Base-by-base conservation (phyloP, 164 flowering plant genomes). In the Taxillus chinensis region DNA sequence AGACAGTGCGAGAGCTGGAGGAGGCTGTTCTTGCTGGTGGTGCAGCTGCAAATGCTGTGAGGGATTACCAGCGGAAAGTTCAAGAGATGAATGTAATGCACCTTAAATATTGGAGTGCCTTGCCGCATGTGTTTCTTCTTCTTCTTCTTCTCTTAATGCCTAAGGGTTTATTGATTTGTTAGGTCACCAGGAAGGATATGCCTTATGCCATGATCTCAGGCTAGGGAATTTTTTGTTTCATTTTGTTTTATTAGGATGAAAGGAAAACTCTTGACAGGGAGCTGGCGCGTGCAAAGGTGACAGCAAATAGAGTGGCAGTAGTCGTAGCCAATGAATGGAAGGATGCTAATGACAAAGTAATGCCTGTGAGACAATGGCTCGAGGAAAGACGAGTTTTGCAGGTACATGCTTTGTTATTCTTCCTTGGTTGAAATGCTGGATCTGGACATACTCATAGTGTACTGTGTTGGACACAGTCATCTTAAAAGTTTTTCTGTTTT, bases 251-350 rank as follows among this genome's bases (percentile, higher is more conserved):
- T 27, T 71, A 87, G 95, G 91, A 84, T 59, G 96, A 89, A 62
- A 84, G 64, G 74, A 86, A 76, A 73, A 73, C 69, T 56, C 72
- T 89, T 48, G 96, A 86, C 64, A 73, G 96, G 38, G 96, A 89
- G 65, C 81, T 89, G 41, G 89, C 90, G 68, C 92, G 92, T 51
- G 82, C 92, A 41, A 89, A 82, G 69, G 83, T 89, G 39, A 64
- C 80, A 50, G 96, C 96, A 49, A 86, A 86, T 73, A 73, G 96
- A 54, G 96, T 89, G 53, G 96, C 96, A 55, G 75, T 77, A 60
- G 92, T 89, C 2, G 88, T 89, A 60, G 92, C 96, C 50, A 89
- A 89, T 77, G 96, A 89, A 41, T 89, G 92, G 96, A 89, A 89
- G 70, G 96, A 89, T 82, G 87, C 75, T 39, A 83, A 75, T 75